Evolutionary conservation across 202 grass and related monocot species (phyloP).

Genomic region (Bolboschoenoplectus hybrid): DNA sequence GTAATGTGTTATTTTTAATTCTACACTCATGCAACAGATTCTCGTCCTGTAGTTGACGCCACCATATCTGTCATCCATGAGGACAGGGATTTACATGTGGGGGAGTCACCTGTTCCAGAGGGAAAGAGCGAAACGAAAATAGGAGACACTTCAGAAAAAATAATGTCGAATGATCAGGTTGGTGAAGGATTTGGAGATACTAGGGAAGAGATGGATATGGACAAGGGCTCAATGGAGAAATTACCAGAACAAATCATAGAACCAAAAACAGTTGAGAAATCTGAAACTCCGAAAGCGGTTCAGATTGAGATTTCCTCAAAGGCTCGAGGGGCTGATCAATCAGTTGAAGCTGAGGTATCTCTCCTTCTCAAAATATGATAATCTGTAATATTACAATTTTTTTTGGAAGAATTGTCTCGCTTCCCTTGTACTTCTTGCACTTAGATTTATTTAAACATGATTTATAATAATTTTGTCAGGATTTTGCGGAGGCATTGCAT

Average conservation of each 20-base stretch:
- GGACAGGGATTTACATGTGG: slow-evolving; percentile 41
- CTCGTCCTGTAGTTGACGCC: slow-evolving; percentile 17
- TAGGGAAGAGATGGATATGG: slow-evolving; percentile 46
- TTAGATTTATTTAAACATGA: slow-evolving; percentile 33
- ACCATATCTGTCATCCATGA: slow-evolving; percentile 39
- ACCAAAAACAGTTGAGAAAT: slow-evolving; percentile 49
- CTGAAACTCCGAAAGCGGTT: slow-evolving; percentile 39
- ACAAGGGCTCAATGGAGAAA: slow-evolving; percentile 30
- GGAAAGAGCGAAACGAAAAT: slow-evolving; percentile 41
- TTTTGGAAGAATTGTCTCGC: not conserved
- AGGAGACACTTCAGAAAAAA: slow-evolving; percentile 34
- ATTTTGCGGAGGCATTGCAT: slow-evolving; percentile 34
- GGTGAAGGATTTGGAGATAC: slow-evolving; percentile 41
- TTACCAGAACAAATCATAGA: slow-evolving; percentile 39
- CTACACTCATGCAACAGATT: slow-evolving; percentile 44
- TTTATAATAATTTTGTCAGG: slow-evolving; percentile 12
- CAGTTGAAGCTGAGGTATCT: slow-evolving; percentile 41
- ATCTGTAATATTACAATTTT: not conserved
- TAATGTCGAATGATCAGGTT: slow-evolving; percentile 52
- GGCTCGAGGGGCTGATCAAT: slow-evolving; percentile 29
- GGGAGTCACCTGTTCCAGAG: slow-evolving; percentile 31
- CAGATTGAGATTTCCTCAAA: slow-evolving; percentile 43
- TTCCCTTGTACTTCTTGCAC: slow-evolving; percentile 2
- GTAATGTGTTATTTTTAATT: slow-evolving; percentile 31
- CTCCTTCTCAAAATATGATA: slow-evolving; percentile 5